Base-by-base conservation (phyloP, 169 alveolate genomes). In the Eimeria praecox region DNA sequence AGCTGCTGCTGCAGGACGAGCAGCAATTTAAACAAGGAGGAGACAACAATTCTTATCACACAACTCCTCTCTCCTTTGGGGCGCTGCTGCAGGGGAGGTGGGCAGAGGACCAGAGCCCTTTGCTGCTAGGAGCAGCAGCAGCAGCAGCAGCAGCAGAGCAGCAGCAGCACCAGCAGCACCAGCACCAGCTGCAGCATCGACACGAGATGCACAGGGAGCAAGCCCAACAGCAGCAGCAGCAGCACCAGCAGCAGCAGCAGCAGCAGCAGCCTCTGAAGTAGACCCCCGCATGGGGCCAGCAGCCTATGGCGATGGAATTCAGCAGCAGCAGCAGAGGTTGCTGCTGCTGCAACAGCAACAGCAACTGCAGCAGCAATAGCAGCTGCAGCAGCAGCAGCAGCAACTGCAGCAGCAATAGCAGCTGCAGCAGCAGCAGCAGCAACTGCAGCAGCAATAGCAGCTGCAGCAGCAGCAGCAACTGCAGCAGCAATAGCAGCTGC, bases 141-240 rank as follows among this genome's bases (percentile, higher is more conserved):
- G 38, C 90, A 80, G 90, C 69, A 80, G 69, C 71, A 80, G 42
- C 35, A 22, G 49, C 69, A 44, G 42, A 78, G 42, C 86, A 75
- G 49, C 52, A 75, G 54, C 86, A 75, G 56, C 86, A 75, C 54
- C 86, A 75, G n/a, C 86, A 38, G n/a, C 90, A 80, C 24, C 90
- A 80, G 90, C 69, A 80, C 69, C 71, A 80, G 42, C 35, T 10
- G 49, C 69, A 44, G 42, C 86, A 38, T 12, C 85, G 33, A 24
- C 85, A 73, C 27, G 22, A 40, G 35, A 40, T 20, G 66, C 89
- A 78, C 27, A 59, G 42, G 35, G 38, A 78, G 35, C 69, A 42
- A 20, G 27, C 1, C 38, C 66, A 78, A 20, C 86, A 75, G 49
- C 52, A 75, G 54, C 86, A 75, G 56, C 86, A 75, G 86, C 86